Conservation (phyloP, 495 filamentous ascomycete genomes). For the Trichodelitschia bisporula region DNA sequence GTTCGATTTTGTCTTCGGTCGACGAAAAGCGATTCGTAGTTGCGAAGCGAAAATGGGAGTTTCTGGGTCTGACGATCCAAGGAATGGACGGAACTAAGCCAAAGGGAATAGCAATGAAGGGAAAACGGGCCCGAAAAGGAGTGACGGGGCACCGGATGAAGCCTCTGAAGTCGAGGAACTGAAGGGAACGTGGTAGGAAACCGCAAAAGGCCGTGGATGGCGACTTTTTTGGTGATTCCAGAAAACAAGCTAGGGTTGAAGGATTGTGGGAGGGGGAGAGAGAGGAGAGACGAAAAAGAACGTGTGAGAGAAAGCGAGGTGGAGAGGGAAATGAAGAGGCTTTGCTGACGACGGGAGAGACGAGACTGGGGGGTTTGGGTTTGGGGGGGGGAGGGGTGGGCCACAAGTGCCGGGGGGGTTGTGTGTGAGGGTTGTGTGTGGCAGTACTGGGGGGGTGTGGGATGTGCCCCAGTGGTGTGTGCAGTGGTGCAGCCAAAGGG, state of each 20-base stretch:
- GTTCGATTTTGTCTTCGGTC: no score
- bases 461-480: no score
- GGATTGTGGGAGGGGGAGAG: background rate
- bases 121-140: constrained; percentile 11
- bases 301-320: background rate
- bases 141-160: constrained; percentile 11
- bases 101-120: constrained; percentile 12
- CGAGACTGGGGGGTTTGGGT: background rate
- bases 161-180: constrained; percentile 1
- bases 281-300: background rate
- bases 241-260: background rate
- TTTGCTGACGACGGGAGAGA: constrained; percentile 1
- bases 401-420: background rate
- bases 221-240: background rate
- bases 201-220: constrained; percentile 1
- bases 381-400: background rate
- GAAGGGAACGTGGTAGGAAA: constrained; percentile 3
- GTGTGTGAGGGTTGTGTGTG: no score
- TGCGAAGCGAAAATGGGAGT: no score
- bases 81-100: constrained; percentile 11
- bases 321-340: background rate
- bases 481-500: background rate
- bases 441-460: no score
- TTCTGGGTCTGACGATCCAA: no score
- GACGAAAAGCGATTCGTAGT: no score